Conservation (phyloP, 1,284 basidiomycete species). For the Boletus sp. region DNA sequence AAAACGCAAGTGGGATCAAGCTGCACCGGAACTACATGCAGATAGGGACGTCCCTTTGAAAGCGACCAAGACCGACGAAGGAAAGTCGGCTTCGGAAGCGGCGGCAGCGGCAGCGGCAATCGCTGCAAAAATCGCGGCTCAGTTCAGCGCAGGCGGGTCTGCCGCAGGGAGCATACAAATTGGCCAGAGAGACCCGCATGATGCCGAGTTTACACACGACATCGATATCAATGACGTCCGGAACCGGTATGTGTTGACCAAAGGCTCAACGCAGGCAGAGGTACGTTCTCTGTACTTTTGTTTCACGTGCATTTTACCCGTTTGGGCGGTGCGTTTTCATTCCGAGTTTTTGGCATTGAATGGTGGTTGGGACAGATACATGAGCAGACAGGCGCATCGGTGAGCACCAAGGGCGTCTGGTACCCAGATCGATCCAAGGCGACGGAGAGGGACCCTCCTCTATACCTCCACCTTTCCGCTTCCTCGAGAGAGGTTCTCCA, state of each 20-base stretch:
- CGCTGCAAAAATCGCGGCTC: conserved; percentile 90
- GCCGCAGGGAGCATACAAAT: conserved; percentile 47
- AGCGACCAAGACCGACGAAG: conserved; percentile 56
- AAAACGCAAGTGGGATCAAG: conserved; percentile 77
- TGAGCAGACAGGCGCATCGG: conserved; percentile 87
- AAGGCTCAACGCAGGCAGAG: conserved; percentile 90
- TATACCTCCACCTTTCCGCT: conserved; percentile 94
- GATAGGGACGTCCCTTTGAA: conserved; percentile 48
- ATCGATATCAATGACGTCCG: conserved; percentile 98
- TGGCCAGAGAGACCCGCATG: conserved; percentile 67
- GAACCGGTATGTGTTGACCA: conserved; percentile 96
- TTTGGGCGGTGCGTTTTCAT: neutral
- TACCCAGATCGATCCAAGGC: conserved; percentile 91
- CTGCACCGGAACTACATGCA: conserved; percentile 45
- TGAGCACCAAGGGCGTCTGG: conserved; percentile 93
- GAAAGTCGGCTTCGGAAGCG: conserved; percentile 70
- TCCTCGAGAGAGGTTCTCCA: conserved; percentile 80
- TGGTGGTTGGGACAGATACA: conserved; percentile 63
- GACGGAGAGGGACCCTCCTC: conserved; percentile 89
- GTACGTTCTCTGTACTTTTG: conserved; percentile 49
- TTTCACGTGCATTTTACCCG: neutral
- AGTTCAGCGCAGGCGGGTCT: conserved; percentile 59
- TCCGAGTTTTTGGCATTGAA: conserved; percentile 10
- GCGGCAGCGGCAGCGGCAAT: conserved; percentile 85
- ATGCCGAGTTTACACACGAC: conserved; percentile 86